Evolutionary conservation across 495 filamentous ascomycete species (phyloP), one percentile per base, ranked within the genome.

Genomic region (Hypoxylon crocopeplum): DNA sequence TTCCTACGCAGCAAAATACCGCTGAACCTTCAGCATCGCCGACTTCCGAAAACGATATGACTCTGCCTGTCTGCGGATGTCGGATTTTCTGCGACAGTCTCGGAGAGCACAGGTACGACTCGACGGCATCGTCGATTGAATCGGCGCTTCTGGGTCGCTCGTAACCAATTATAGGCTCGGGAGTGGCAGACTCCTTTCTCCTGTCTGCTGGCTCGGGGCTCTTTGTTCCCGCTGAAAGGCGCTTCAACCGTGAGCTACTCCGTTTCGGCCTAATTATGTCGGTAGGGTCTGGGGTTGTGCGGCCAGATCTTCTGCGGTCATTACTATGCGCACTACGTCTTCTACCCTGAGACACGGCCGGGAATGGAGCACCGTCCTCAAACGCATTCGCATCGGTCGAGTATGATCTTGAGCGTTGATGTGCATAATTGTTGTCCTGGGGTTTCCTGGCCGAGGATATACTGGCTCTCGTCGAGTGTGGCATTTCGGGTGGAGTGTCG

Each of bases 1-100:
- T 99, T 22, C 94, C 94, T 7, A 99, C 91, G 70, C 95, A 99
- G 71, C 92, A 93, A 37, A 99, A 91, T 17, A 99, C 91, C 6
- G 92, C 93, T 67, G 88, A 92, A 7, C 94, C 94, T 44, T 90
- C 84, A 0, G 92, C 89, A 66, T 98, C 91, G 16, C 94, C 94
- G 15, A 99, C 94, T 74, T 99, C 95, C 0, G 93, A 97, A 72
- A 97, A 99, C 15, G 90, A 93, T 60, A 99, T 96, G 17, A 87
- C 81, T 29, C 94, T 88, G 7, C 92, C 91, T 2, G 89, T 93
- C 30, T 88, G 85, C 1, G 93, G 92, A 73, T 96, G 88, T 21
- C 78, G 78, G 37, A 97, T 89, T 72, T 86, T 93, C 68, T 96
- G 94, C 11, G 90, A 91, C 56, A 99, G 72, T 10, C 92, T 86